Conservation (phyloP, 805 yeast species). For the Dipodascopsis tothii region DNA sequence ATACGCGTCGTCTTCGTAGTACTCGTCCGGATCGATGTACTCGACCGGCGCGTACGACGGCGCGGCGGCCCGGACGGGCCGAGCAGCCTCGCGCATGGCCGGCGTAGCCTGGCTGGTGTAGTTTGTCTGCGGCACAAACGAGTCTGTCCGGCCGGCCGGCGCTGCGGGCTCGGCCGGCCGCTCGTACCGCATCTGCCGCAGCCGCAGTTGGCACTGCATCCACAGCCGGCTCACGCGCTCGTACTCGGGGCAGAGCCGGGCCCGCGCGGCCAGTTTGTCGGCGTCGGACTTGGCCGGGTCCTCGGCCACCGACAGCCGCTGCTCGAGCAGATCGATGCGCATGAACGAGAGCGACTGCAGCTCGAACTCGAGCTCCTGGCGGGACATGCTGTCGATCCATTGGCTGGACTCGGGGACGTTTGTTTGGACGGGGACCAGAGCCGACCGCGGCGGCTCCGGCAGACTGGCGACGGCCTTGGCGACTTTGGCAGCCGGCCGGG, state of each 20-base stretch:
- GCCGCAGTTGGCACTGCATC: slow-evolving; percentile 2
- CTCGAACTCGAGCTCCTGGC: slow-evolving; percentile 8
- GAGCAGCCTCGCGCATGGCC: too few species aligned
- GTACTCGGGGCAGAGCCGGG: slow-evolving; percentile 7
- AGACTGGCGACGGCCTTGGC: too few species aligned
- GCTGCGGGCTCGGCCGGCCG: background rate
- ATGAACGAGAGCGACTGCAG: slow-evolving; percentile 1
- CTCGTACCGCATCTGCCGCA: background rate
- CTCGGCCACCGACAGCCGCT: slow-evolving; percentile 13
- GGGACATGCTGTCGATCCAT: too few species aligned
- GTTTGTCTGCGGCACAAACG: background rate
- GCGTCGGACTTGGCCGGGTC: slow-evolving; percentile 2
- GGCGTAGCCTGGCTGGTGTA: background rate
- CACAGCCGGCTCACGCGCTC: slow-evolving; percentile 8
- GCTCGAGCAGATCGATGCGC: slow-evolving; percentile 9
- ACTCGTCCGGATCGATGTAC: background rate
- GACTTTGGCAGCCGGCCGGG: too few species aligned
- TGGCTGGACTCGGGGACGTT: too few species aligned
- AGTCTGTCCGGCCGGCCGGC: background rate
- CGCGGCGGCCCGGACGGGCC: too few species aligned
- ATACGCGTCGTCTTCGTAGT: background rate
- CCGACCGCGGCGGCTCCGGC: too few species aligned
- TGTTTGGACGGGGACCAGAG: too few species aligned
- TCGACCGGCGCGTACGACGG: background rate
- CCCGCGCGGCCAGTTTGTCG: slow-evolving; percentile 4